These are phyloP conservation scores for Asparagopsis taxiformis DNA, from an alignment of 31 red algal species.

Conservation along the genomic window DNA sequence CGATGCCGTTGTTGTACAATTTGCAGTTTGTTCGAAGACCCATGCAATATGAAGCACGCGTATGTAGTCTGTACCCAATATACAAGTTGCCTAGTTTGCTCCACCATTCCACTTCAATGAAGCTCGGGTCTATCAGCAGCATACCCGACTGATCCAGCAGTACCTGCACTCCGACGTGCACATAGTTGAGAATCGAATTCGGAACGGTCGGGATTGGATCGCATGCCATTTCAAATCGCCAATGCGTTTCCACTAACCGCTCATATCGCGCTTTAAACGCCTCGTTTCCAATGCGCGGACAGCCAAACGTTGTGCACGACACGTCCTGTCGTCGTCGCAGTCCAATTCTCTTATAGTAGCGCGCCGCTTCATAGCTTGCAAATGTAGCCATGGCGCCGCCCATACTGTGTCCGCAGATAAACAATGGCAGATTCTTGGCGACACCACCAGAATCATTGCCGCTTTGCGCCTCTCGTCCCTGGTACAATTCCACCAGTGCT, in stretches of 20 bases:
- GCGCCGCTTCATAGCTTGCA: slow-evolving; percentile 65
- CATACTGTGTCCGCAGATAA: no score
- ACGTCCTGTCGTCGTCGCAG: slow-evolving; percentile 55
- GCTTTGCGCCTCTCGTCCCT: slow-evolving; percentile 1
- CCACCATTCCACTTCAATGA: slow-evolving; percentile 79
- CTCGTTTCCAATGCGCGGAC: slow-evolving; percentile 67
- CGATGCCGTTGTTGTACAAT: no score
- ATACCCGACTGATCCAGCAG: slow-evolving; percentile 60
- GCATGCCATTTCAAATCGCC: slow-evolving; percentile 51
- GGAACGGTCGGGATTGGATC: slow-evolving; percentile 61
- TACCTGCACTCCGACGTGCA: slow-evolving; percentile 71
- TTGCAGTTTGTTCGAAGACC: slow-evolving; percentile 39
- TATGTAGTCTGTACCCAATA: slow-evolving; percentile 56
- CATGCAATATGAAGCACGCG: slow-evolving; percentile 60
- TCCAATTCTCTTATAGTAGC: slow-evolving; percentile 60
- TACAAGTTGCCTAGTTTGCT: slow-evolving; percentile 31
- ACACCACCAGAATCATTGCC: slow-evolving; percentile 77
- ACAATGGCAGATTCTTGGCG: slow-evolving; percentile 60
- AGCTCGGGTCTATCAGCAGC: slow-evolving; percentile 76
- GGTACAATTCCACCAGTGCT: no score
- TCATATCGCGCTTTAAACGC: slow-evolving; percentile 72
- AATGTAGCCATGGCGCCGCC: no score
- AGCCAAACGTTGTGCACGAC: slow-evolving; percentile 73
- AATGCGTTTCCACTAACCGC: slow-evolving; percentile 41
- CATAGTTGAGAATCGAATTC: slow-evolving; percentile 34